phyloP scores from a whole-genome alignment of 257 asterid species.

The Scutellaria minor region DNA sequence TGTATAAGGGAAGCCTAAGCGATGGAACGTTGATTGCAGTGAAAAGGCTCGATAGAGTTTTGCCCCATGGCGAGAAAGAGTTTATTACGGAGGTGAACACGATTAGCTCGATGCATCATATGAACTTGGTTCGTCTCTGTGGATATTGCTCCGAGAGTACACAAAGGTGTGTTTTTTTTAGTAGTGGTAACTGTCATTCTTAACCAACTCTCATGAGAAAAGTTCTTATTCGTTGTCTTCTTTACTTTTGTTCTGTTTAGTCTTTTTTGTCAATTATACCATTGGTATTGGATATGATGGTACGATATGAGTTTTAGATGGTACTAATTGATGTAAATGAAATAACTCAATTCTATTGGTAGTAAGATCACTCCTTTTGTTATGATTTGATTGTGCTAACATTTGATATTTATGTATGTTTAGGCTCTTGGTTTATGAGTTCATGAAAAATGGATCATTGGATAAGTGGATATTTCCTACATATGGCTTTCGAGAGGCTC shows the following conservation, averaged over 20 bases:
- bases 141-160: slow-evolving; percentile 87
- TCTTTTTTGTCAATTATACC: too few species aligned
- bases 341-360: neutral
- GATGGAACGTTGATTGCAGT: slow-evolving; percentile 84
- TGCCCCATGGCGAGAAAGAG: slow-evolving; percentile 89
- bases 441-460: slow-evolving; percentile 87
- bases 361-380: neutral
- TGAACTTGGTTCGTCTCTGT: slow-evolving; percentile 81
- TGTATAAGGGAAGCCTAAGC: slow-evolving; percentile 74
- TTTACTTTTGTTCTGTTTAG: too few species aligned
- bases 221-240: too few species aligned
- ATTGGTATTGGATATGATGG: too few species aligned
- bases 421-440: slow-evolving; percentile 95
- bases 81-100: slow-evolving; percentile 88
- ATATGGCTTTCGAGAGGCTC: slow-evolving; percentile 36
- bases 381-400: slow-evolving; percentile 10
- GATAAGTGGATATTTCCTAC: slow-evolving; percentile 91
- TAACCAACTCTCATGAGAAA: too few species aligned
- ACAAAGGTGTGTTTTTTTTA: slow-evolving; percentile 51
- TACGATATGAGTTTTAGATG: too few species aligned
- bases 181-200: too few species aligned
- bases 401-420: neutral
- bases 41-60: slow-evolving; percentile 78
- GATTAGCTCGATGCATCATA: slow-evolving; percentile 91
- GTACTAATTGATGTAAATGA: too few species aligned